Conservation (phyloP, 2,329 filamentous ascomycete species). For the Taxawa tesnikishii region DNA sequence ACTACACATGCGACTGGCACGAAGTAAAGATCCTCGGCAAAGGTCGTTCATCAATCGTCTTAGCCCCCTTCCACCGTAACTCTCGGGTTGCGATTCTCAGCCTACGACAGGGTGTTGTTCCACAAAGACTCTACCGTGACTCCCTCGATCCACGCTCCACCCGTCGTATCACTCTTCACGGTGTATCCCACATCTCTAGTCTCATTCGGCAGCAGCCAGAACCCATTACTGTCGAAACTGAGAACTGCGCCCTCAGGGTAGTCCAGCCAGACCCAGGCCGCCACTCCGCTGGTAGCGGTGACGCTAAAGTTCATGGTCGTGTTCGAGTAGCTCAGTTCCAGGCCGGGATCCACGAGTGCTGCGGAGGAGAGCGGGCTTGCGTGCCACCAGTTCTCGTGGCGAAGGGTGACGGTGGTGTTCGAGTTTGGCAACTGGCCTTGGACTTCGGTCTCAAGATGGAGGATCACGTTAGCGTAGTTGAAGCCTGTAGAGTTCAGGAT, state of each 20-base stretch:
- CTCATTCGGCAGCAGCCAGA: conserved; percentile 35
- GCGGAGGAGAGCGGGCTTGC: conserved; percentile 33
- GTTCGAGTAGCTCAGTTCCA: conserved; percentile 25
- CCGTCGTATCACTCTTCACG: conserved; percentile 31
- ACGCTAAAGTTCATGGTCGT: conserved; percentile 30
- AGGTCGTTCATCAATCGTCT: no score
- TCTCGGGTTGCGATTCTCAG: no score
- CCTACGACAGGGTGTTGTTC: conserved; percentile 25
- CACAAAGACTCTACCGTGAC: conserved; percentile 43
- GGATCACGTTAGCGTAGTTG: conserved; percentile 25
- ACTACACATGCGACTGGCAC: no score
- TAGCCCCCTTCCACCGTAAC: no score
- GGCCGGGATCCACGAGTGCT: conserved; percentile 35
- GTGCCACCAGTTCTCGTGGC: conserved; percentile 39
- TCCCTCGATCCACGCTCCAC: conserved; percentile 29
- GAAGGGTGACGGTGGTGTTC: conserved; percentile 27
- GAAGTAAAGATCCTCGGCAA: no score
- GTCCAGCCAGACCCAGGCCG: conserved; percentile 44
- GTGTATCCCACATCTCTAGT: conserved; percentile 32
- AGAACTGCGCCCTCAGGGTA: conserved; percentile 37
- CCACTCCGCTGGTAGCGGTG: conserved; percentile 34
- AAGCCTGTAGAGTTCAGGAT: conserved; percentile 17
- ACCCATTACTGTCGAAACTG: conserved; percentile 42
- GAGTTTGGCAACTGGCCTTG: conserved; percentile 36
- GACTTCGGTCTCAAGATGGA: conserved; percentile 33